Base-by-base conservation (phyloP, 768 basidiomycete genomes). In the Leccinum uliginosum region DNA sequence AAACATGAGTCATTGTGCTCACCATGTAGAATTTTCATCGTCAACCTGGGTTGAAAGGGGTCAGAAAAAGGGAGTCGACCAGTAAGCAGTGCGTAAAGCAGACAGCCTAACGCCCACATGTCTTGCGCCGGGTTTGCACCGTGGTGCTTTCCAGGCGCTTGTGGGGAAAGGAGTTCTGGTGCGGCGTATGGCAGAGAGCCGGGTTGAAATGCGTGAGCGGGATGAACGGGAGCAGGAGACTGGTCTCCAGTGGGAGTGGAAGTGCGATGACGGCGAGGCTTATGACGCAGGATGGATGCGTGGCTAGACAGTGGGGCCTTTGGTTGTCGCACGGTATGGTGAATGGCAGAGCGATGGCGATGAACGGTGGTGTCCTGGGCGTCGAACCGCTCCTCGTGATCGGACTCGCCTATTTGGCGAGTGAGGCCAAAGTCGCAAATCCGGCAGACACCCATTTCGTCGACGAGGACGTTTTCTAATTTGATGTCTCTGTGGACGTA, bases 401-500 rank as follows among this genome's bases (percentile, higher is more conserved):
- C 76, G 4, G 62, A 58, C 61, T 80, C 80, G 63, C 82, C 84
- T 43, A 92, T 84, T 56, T 76, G 77, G 65, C 81, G 79, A 19
- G 90, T 79, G 76, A 94, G 82, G 50, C 92, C 91, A 74, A 95
- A 94, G 74, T 95, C 93, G 45, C 78, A 77, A 30, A 96, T 87
- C 67, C 85, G 84, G 76, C 92, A 93, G n/a, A 86, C 80, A 54
- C 91, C 89, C 77, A 83, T 84, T 68, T 91, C 89, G 70, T 95
- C 92, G 53, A 95, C 86, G 44, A 98, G 83, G 50, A 98, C 85
- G 75, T 99, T 99, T 74, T 98, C 97, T 57, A 97, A 83, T 76
- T 99, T 99, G 71, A 99, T 77, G 74, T 99, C 97, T 64, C 93
- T 83, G 75, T 99, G 96, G 53, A 95, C 88, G 63, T 88, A 83